Evolutionary conservation across 495 filamentous ascomycete species (phyloP), one percentile per base, ranked within the genome.

Genomic region (Monascus purpureus): DNA sequence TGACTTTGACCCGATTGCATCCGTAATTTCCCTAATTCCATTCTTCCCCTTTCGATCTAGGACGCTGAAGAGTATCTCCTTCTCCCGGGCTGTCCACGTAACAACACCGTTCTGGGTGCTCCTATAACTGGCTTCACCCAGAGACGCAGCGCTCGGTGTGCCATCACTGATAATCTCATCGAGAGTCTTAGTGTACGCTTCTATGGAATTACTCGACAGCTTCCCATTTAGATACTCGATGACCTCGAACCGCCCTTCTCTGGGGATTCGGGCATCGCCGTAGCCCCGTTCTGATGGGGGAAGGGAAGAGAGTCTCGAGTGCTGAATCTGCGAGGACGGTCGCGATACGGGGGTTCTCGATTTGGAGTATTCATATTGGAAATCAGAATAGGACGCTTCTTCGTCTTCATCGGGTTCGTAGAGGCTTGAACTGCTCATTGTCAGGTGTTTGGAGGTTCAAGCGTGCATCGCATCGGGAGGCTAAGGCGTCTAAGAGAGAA

Each of bases 41-140:
- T 75, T 61, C 20, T 59, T 67, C 5, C 82, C 82, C 15, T 77
- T 65, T 5, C 68, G 62, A 2, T 66, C 60, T 8, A 93, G 50
- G 1, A 67, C 61, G 4, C 65, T 52, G 50, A 85, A 93, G 32
- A 93, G 72, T 1, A 52, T 31, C 12, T 65, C 52, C 43, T 90
- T 90, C 49, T 95, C 88, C 4, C 55, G 41, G 0, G 52, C 29
- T 0, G 69, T 74, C 88, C 88, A 96, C 9, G 53, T 31, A 7
- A 76, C 72, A 13, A 68, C 57, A 13, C 82, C 83, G 45, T 82
- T 51, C 39, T 82, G 77, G 2, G 66, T 68, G n/a, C 43, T 38
- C 2, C 43, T 32, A 25, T 50, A 44, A 1, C 31, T 38, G 5
- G 44, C 36, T 9, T 40, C 41, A n/a, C 24, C 24, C 1, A 39